Conservation (phyloP, 2,329 filamentous ascomycete genomes). For the Arthrobotrys entomopaga region DNA sequence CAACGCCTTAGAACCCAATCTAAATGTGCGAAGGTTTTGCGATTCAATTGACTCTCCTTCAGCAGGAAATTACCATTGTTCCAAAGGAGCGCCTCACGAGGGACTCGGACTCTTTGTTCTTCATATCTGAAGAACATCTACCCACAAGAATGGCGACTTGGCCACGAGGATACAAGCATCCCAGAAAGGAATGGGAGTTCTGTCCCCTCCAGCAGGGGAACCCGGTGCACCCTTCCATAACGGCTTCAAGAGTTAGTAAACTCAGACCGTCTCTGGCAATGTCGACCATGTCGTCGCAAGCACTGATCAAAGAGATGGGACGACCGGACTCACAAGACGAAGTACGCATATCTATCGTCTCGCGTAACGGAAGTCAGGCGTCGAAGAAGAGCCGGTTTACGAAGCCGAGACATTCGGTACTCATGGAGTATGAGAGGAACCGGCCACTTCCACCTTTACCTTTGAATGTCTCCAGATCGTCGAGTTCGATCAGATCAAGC, state of each 20-base stretch:
- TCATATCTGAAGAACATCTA: neutral
- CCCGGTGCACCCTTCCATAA: conserved; percentile 16
- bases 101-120: neutral
- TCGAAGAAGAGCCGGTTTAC: neutral
- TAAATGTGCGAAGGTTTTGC: conserved; percentile 22
- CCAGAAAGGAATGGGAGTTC: conserved; percentile 49
- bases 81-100: neutral
- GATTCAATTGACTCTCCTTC: conserved; percentile 18
- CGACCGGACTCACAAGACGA: neutral
- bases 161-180: conserved; percentile 44
- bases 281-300: neutral
- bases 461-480: conserved; percentile 11
- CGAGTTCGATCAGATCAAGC: neutral
- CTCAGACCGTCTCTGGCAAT: neutral
- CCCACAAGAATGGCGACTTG: conserved; percentile 32
- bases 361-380: neutral
- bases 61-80: conserved; percentile 1
- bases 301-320: neutral
- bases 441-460: conserved; percentile 43
- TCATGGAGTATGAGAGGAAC: conserved; percentile 40
- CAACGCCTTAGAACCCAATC: neutral
- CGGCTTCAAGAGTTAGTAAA: conserved; percentile 2
- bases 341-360: neutral
- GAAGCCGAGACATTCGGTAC: neutral
- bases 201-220: conserved; percentile 41